Evolutionary conservation across 2,329 filamentous ascomycete genomes (phyloP).

Genomic region (Tricladium varicosporioides): DNA sequence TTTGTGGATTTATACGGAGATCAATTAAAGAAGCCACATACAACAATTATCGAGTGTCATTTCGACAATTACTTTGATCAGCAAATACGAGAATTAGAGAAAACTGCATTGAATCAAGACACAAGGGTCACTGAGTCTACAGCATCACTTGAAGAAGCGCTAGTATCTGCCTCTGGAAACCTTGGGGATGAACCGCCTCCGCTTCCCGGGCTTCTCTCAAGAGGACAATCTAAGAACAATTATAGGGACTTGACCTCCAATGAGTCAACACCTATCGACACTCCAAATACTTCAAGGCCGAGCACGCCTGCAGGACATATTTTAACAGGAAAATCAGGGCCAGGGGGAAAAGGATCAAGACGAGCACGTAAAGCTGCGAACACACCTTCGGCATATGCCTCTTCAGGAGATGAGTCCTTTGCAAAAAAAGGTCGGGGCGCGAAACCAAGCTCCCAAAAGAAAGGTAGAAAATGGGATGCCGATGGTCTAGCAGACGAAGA

Average conservation of each 20-base stretch:
- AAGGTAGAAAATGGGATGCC: conserved; percentile 87
- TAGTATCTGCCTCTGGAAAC: conserved; percentile 19
- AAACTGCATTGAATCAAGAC: conserved; percentile 41
- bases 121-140: conserved; percentile 26
- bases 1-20: conserved; percentile 90
- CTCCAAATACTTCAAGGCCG: conserved; percentile 76
- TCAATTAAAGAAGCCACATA: conserved; percentile 78
- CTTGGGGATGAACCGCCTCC: conserved; percentile 49
- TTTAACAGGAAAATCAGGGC: conserved; percentile 70
- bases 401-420: conserved; percentile 79
- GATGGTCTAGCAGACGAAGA: conserved; percentile 83
- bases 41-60: conserved; percentile 74
- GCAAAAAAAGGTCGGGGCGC: conserved; percentile 55
- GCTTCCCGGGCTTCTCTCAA: conserved; percentile 36
- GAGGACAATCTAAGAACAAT: conserved; percentile 30
- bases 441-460: conserved; percentile 64
- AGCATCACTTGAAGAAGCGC: conserved; percentile 24
- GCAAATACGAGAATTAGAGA: conserved; percentile 79
- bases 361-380: conserved; percentile 73
- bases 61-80: conserved; percentile 96
- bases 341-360: conserved; percentile 74
- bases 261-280: conserved; percentile 67
- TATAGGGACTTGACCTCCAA: conserved; percentile 31
- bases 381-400: conserved; percentile 56
- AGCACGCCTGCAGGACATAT: conserved; percentile 70